Evolutionary conservation across 2,329 filamentous ascomycete genomes (phyloP), one percentile per base, ranked within the genome.

Genomic region (Colletotrichum simmondsii): DNA sequence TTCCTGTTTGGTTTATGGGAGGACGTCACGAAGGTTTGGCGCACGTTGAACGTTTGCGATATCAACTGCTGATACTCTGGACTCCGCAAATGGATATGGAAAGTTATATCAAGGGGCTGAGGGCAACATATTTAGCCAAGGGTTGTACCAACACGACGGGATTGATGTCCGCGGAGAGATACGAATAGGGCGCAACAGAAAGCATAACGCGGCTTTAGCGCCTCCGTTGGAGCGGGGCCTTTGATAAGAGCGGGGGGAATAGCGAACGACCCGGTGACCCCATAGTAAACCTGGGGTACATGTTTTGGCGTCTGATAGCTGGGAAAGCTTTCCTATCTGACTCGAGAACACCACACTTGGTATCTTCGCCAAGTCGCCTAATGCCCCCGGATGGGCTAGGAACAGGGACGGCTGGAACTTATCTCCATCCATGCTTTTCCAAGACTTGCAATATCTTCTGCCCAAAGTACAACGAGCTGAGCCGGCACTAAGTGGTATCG

Each of bases 261-360:
- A 49, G 19, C 42, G n/a, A 26, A 32, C 26, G 52, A 26, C 19
- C 54, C n/a, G 12, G 35, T n/a, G 37, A n/a, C 26, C 54, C 64
- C 64, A 66, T 32, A 59, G 49, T 59, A 59, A 66, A 66, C 52
- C 64, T 52, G 54, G 64, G 64, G 64, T 52, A 66, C 54, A 59
- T 59, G 54, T 32, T 32, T 56, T n/a, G 54, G 37, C 54, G 42
- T 49, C 28, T 35, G 64, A 60, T 60, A 66, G 42, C 64, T 49
- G 64, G 64, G 64, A 30, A 59, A 66, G 54, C 64, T 66, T 66
- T 66, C 64, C 64, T 66, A 66, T 66, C 64, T 66, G 14, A 52
- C 26, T 12, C 28, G 54, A 56, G 22, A 26, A 1, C 19, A 49
- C 19, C 0, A 54, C 52, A 54, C n/a, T 26, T 54, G 14, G 16